These are phyloP conservation scores for Scedosporium aurantiacum DNA, from an alignment of 2,329 filamentous ascomycete species.

Conservation along the genomic window DNA sequence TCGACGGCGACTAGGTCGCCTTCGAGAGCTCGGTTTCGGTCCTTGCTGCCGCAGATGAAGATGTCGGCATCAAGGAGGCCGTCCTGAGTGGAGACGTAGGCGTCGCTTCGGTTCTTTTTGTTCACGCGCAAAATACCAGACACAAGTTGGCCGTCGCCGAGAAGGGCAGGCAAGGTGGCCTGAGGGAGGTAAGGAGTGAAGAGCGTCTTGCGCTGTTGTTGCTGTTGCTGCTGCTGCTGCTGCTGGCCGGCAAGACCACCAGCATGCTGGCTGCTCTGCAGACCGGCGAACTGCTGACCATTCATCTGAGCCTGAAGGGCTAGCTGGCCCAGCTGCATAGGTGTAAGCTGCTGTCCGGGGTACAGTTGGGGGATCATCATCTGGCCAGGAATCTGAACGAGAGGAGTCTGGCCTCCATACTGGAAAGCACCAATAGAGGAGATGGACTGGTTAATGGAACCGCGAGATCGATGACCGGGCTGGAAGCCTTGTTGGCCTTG, in stretches of 20 bases:
- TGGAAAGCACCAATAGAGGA: constrained; percentile 78
- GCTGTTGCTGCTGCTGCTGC: constrained; percentile 69
- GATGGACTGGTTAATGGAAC: constrained; percentile 78
- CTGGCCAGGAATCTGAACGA: constrained; percentile 77
- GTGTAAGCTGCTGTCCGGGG: constrained; percentile 73
- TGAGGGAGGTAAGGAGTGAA: constrained; percentile 97
- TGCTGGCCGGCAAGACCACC: constrained; percentile 47
- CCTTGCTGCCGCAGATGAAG: constrained; percentile 98
- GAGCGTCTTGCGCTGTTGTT: constrained; percentile 93
- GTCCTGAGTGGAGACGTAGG: constrained; percentile 90
- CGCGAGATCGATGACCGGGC: constrained; percentile 78
- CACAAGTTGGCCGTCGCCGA: constrained; percentile 86
- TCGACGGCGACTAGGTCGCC: constrained; percentile 93
- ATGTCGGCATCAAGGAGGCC: constrained; percentile 87
- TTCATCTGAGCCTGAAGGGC: constrained; percentile 82
- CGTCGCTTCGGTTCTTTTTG: constrained; percentile 99
- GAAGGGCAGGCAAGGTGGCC: constrained; percentile 79
- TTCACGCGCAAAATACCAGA: constrained; percentile 95
- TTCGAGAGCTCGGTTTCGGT: constrained; percentile 91
- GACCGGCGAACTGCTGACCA: constrained; percentile 60
- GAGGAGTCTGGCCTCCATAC: constrained; percentile 75
- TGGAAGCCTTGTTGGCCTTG: constrained; percentile 65
- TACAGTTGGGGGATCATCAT: constrained; percentile 83
- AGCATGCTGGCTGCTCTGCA: constrained; percentile 62
- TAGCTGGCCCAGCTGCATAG: constrained; percentile 79